Evolutionary conservation across 108 stramenopile species (phyloP).

Genomic region (Nannochloropsis salina): DNA sequence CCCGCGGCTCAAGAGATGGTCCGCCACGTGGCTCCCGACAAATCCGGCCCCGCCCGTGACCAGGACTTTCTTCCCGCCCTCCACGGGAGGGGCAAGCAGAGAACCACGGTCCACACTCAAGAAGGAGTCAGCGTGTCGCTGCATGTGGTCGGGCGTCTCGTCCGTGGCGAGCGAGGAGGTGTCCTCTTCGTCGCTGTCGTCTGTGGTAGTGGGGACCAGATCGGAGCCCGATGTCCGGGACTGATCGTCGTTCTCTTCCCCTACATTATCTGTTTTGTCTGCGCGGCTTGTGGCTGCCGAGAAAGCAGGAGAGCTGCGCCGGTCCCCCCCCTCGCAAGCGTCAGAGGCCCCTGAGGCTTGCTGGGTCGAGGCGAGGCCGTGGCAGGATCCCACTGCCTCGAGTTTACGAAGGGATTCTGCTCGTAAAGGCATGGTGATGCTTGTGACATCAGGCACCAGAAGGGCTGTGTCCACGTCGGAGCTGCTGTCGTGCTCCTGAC

Average conservation of each 20-base stretch:
- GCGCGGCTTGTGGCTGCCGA: neutral
- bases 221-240: neutral
- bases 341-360: neutral
- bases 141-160: neutral
- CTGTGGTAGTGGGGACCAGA: neutral
- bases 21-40: slow-evolving; percentile 73
- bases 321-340: neutral
- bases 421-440: neutral
- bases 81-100: neutral
- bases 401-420: neutral
- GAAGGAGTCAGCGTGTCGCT: neutral
- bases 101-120: neutral
- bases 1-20: slow-evolving; percentile 69
- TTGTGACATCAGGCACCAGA: neutral
- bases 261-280: neutral
- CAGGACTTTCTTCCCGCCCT: slow-evolving; percentile 61
- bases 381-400: neutral
- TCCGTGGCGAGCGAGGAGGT: neutral
- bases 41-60: slow-evolving; percentile 98
- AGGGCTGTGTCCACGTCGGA: neutral
- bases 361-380: neutral
- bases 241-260: neutral
- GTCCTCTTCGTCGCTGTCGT: slow-evolving; percentile 6
- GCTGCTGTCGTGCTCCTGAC: neutral
- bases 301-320: neutral